Conservation (phyloP, 352 stramenopile species). For the Globisporangium nunn region DNA sequence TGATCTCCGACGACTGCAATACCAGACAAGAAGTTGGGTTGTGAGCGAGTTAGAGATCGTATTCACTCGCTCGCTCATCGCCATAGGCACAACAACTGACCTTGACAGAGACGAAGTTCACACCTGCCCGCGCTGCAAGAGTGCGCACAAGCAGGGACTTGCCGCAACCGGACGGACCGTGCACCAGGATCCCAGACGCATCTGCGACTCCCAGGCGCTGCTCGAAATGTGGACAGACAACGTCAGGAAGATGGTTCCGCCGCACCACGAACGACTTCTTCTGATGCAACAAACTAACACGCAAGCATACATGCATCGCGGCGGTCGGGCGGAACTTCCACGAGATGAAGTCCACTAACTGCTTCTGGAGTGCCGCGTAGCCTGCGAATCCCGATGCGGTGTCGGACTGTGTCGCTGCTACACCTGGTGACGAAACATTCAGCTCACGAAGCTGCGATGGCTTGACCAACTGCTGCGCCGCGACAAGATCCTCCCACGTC, state of each 20-base stretch:
- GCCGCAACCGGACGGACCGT: slow-evolving; percentile 71
- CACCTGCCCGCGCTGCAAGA: slow-evolving; percentile 45
- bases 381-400: slow-evolving; percentile 41
- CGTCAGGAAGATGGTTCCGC: not conserved
- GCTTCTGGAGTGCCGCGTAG: slow-evolving; percentile 45
- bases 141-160: slow-evolving; percentile 76
- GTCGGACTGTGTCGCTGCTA: slow-evolving; percentile 1
- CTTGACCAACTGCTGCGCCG: slow-evolving; percentile 49
- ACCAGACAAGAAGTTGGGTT: not conserved
- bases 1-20: slow-evolving; percentile 63
- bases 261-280: not conserved
- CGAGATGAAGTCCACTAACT: slow-evolving; percentile 60
- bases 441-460: slow-evolving; percentile 69
- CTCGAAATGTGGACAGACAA: not conserved
- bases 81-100: slow-evolving; percentile 15
- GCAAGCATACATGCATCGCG: slow-evolving; percentile 45
- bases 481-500: slow-evolving; percentile 37
- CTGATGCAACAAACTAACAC: not conserved
- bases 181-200: slow-evolving; percentile 69
- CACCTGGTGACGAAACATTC: slow-evolving; percentile 59
- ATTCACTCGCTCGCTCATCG: not conserved
- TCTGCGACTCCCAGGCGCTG: slow-evolving; percentile 60
- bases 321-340: slow-evolving; percentile 58
- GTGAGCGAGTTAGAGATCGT: not conserved
- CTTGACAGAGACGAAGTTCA: slow-evolving; percentile 83